Base-by-base conservation (phyloP, 2,329 filamentous ascomycete genomes). In the Drechslerella coelobrocha region DNA sequence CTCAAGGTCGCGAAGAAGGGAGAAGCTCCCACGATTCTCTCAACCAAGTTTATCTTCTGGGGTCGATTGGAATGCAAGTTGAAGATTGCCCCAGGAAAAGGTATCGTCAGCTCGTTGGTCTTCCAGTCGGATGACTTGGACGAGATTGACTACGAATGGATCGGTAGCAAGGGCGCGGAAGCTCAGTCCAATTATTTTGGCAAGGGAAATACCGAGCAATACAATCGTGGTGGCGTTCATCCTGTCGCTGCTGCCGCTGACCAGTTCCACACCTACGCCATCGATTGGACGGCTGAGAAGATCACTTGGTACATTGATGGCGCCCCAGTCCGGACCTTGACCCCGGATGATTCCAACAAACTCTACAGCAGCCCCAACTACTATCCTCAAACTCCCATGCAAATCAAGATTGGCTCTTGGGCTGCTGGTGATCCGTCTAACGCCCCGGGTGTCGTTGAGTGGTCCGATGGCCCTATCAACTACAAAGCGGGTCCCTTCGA, bases 31-130 rank as follows among this genome's bases (percentile, higher is more conserved):
- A 89, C 93, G 78, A 85, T 99, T 72, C 84, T 85, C 74, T 96
- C 91, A 71, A 86, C 93, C 76, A 97, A 96, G 85, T 97, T 96
- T 83, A 96, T 99, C 97, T 81, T 97, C 97, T 94, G 97, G 78
- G 94, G 94, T 74, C 89, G 88, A 73, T 90, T 97, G 77, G 90
- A 96, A 74, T 86, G 92, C 74, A 88, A 86, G 26, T 84, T 97
- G 82, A 93, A 94, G 80, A 87, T 91, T 27, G 92, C 94, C 12
- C 88, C 92, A 0, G 94, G 94, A 9, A 87, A 86, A 14, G 94
- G 94, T 72, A 97, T 99, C 76, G 92, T 99, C 74, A 96, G 91
- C 79, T 94, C 91, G 47, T 84, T 94, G 17, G 91, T 99, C 12
- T 82, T 99, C 74, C 88, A 96, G 80, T 97, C 93, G 9, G 93